These are phyloP conservation scores for Alternaria rosae DNA, from an alignment of 2,329 filamentous ascomycete genomes.

Conservation along the genomic window DNA sequence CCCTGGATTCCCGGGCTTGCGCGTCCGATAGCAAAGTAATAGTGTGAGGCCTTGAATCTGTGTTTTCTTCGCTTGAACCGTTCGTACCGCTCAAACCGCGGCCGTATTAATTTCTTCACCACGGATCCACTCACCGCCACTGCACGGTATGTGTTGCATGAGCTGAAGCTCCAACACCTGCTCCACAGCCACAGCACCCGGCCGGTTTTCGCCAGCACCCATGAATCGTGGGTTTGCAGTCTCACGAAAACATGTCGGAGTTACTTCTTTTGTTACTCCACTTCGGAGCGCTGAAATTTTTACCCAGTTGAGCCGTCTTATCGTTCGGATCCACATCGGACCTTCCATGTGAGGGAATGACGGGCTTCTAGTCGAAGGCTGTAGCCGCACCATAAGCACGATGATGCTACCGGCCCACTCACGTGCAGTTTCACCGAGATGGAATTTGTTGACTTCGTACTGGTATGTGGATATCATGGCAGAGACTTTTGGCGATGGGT, in stretches of 20 bases:
- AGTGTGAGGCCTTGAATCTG: neutral
- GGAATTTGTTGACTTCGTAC: neutral
- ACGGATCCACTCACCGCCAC: constrained; percentile 1
- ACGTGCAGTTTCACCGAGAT: constrained; percentile 5
- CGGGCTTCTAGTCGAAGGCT: constrained; percentile 6
- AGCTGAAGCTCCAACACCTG: constrained; percentile 13
- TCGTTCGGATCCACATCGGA: constrained; percentile 1
- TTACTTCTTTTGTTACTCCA: neutral
- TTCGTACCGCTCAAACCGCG: constrained; percentile 1
- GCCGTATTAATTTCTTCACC: neutral
- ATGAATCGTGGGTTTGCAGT: constrained; percentile 3
- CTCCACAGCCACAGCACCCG: constrained; percentile 19
- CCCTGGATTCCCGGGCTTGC: neutral
- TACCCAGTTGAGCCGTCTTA: neutral
- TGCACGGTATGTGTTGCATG: constrained; percentile 4
- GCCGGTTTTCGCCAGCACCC: constrained; percentile 16
- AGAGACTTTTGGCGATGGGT: constrained; percentile 9
- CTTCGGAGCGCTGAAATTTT: constrained; percentile 8
- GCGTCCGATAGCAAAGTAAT: neutral
- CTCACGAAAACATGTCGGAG: constrained; percentile 12
- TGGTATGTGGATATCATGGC: constrained; percentile 3
- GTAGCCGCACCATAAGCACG: constrained; percentile 7
- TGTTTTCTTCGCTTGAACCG: neutral
- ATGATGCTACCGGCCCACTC: constrained; percentile 12
- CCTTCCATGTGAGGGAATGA: neutral